Conservation (phyloP, 2,329 filamentous ascomycete species). For the Fusarium graminum region DNA sequence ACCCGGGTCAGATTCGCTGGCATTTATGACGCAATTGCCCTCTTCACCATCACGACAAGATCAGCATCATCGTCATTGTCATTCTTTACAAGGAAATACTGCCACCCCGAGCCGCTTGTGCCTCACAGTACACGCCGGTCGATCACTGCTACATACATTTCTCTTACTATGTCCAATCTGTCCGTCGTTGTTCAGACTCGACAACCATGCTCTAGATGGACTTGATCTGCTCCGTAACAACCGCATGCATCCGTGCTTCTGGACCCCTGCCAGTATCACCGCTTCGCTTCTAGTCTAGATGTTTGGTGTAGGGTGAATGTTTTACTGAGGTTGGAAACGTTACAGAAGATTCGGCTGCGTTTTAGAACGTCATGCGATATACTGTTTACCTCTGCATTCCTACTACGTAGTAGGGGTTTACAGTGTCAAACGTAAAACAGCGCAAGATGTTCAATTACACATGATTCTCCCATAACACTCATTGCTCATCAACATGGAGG, state of each 20-base stretch:
- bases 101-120: conserved; percentile 13
- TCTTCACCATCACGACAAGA: conserved; percentile 28
- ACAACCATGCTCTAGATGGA: conserved; percentile 8
- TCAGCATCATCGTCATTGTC: conserved; percentile 41
- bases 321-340: conserved; percentile 7
- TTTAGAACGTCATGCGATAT: conserved; percentile 18
- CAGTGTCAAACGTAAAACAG: conserved; percentile 18
- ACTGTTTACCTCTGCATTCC: conserved; percentile 12
- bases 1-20: conserved; percentile 11
- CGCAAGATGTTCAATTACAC: conserved; percentile 4
- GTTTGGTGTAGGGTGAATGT: conserved; percentile 27
- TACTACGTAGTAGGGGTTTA: conserved; percentile 1
- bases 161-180: conserved; percentile 5
- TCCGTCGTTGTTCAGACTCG: conserved; percentile 34
- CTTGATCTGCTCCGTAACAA: conserved; percentile 12
- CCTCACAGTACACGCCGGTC: conserved; percentile 14
- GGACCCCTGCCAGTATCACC: conserved; percentile 30
- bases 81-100: conserved; percentile 20
- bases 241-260: conserved; percentile 24
- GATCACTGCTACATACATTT: conserved; percentile 1
- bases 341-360: conserved; percentile 2
- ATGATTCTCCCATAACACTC: not conserved
- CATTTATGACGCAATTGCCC: conserved; percentile 38
- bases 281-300: conserved; percentile 17
- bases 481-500: not conserved